Evolutionary conservation across 2,329 filamentous ascomycete genomes (phyloP).

Genomic region (Penicillium vulpinum): DNA sequence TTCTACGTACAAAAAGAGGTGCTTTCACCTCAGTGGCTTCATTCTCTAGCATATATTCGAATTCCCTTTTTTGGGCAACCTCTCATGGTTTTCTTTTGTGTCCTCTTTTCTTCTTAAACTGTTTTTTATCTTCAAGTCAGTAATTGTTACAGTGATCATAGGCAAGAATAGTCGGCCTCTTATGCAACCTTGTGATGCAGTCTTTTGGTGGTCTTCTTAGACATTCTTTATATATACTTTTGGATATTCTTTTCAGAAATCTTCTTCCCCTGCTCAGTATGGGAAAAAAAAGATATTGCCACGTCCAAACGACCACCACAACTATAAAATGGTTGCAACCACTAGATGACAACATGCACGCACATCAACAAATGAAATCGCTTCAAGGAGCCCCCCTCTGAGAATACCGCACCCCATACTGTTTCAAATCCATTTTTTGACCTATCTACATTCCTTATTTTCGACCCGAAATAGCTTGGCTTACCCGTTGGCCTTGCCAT

Average conservation of each 20-base stretch:
- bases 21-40: background rate
- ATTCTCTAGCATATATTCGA: background rate
- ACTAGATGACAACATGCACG: constrained; percentile 25
- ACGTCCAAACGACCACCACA: constrained; percentile 12
- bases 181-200: too few species aligned
- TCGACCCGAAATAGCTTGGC: constrained; percentile 16
- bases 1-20: background rate
- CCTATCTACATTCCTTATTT: constrained; percentile 17
- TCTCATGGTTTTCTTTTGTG: background rate
- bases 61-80: background rate
- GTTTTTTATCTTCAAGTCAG: background rate
- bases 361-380: constrained; percentile 32
- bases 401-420: constrained; percentile 30
- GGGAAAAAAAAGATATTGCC: too few species aligned
- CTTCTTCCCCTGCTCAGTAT: too few species aligned
- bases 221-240: too few species aligned
- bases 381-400: constrained; percentile 22
- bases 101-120: background rate
- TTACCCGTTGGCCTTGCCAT: constrained; percentile 19
- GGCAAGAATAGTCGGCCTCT: too few species aligned
- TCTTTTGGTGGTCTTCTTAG: too few species aligned
- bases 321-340: constrained; percentile 35
- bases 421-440: constrained; percentile 29
- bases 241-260: too few species aligned
- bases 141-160: too few species aligned